A percentile compares a stretch with the other conserved stretches of the same genome.
These are phyloP conservation scores for Wallemia mellicola DNA, from an alignment of 1,284 basidiomycete genomes.

Conservation along the genomic window DNA sequence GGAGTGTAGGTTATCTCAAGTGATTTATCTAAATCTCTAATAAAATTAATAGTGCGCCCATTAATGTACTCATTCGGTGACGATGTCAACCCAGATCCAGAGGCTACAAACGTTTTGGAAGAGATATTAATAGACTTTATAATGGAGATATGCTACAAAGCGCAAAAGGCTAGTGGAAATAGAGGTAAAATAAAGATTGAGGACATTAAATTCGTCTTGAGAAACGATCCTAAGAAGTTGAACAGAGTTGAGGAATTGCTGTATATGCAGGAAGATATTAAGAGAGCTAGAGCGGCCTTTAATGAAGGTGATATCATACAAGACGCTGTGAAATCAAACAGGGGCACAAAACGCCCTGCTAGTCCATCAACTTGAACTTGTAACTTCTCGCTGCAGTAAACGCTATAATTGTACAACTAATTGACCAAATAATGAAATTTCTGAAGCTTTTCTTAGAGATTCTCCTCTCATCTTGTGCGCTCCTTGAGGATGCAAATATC, in stretches of 20 bases:
- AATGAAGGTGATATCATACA: conserved; percentile 1
- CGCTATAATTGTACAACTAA: not conserved
- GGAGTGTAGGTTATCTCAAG: not conserved
- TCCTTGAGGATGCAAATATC: not conserved
- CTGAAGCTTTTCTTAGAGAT: not conserved
- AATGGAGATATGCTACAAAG: conserved; percentile 45
- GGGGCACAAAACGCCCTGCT: not conserved
- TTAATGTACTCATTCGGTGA: conserved; percentile 93
- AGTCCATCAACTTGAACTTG: not conserved
- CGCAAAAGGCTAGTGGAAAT: conserved; percentile 31
- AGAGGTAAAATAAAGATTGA: conserved; percentile 37
- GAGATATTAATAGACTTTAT: conserved; percentile 78
- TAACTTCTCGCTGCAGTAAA: not conserved
- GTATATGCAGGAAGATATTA: conserved; percentile 74
- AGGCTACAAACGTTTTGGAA: conserved; percentile 71
- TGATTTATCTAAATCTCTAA: not conserved
- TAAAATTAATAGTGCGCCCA: conserved; percentile 32
- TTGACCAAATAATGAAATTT: not conserved
- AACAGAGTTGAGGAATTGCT: conserved; percentile 61
- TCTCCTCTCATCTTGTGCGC: not conserved
- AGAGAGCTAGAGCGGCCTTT: conserved; percentile 24
- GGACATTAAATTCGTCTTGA: conserved; percentile 38
- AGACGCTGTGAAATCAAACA: not conserved
- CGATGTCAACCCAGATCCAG: conserved; percentile 52
- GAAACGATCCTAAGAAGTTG: conserved; percentile 51